These are phyloP conservation scores for Paracorniculantispora psalliotae DNA, from an alignment of 2,329 filamentous ascomycete species.

Conservation along the genomic window DNA sequence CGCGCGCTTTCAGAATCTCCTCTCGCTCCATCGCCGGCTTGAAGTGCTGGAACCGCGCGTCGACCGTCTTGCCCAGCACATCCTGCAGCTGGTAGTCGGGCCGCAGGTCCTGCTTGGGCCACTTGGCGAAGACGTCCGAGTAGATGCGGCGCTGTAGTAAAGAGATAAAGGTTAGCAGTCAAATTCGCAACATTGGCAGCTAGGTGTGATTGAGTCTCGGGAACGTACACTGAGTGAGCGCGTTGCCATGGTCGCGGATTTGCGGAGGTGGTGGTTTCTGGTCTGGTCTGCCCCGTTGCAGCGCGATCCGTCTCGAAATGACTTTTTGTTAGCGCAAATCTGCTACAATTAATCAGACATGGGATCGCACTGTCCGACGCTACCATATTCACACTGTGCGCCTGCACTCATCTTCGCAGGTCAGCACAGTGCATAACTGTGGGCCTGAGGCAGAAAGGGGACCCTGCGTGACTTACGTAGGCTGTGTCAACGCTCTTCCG, in stretches of 20 bases:
- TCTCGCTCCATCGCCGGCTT: conserved; percentile 37
- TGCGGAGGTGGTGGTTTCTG: not conserved
- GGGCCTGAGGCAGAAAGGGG: conserved; percentile 11
- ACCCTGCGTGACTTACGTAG: conserved; percentile 1
- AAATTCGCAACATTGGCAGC: no score
- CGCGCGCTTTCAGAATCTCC: conserved; percentile 54
- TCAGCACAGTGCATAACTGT: not conserved
- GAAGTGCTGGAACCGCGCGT: conserved; percentile 30
- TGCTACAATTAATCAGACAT: conserved; percentile 7
- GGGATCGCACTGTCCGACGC: not conserved
- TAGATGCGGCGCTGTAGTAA: conserved; percentile 31
- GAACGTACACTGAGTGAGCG: conserved; percentile 9
- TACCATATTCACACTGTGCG: not conserved
- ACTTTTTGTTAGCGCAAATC: conserved; percentile 1
- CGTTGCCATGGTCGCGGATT: conserved; percentile 6
- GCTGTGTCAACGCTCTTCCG: not conserved
- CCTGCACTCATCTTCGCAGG: fast-evolving
- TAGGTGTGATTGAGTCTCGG: not conserved
- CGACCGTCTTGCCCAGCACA: conserved; percentile 38
- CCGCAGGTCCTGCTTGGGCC: conserved; percentile 60
- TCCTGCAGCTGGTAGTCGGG: conserved; percentile 59
- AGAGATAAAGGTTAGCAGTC: no score
- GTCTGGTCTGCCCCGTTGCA: not conserved
- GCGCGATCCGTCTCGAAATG: not conserved
- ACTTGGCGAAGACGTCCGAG: conserved; percentile 41